phyloP scores from a whole-genome alignment of 345 rosid species.

The Balakata baccata region DNA sequence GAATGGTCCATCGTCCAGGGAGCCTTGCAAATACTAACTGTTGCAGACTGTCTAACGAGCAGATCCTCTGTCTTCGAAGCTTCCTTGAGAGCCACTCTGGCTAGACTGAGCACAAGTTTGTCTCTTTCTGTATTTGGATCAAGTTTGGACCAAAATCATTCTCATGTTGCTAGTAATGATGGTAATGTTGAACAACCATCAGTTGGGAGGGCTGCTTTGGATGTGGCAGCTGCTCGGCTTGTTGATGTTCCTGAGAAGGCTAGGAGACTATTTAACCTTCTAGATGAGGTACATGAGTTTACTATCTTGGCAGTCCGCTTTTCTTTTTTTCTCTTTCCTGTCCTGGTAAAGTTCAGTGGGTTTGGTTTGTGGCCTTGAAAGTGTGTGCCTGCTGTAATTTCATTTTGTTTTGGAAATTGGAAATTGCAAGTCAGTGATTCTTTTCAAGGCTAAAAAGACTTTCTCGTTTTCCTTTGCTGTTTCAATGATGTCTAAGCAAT shows the following conservation, averaged over 20 bases:
- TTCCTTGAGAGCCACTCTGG: slow-evolving; percentile 85
- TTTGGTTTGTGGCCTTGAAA: neutral
- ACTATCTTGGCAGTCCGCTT: neutral
- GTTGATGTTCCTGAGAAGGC: slow-evolving; percentile 85
- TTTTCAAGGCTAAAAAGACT: neutral
- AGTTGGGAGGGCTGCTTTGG: slow-evolving; percentile 84
- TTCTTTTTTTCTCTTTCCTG: neutral
- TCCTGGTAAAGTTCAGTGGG: neutral
- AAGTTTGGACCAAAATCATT: slow-evolving; percentile 64
- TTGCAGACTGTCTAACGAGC: slow-evolving; percentile 92
- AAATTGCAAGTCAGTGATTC: neutral
- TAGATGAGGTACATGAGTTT: slow-evolving; percentile 65
- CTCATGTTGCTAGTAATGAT: slow-evolving; percentile 45
- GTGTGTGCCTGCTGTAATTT: neutral
- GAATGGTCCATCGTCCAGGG: slow-evolving; percentile 99
- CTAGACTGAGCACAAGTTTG: slow-evolving; percentile 82
- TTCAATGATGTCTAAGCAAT: neutral
- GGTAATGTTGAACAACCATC: slow-evolving; percentile 45
- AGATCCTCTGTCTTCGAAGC: slow-evolving; percentile 95
- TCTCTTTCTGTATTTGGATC: slow-evolving; percentile 71
- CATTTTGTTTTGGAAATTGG: neutral
- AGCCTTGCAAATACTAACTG: slow-evolving; percentile 88
- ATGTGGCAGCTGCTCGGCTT: slow-evolving; percentile 81
- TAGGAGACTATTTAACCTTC: slow-evolving; percentile 71
- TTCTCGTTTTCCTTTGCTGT: neutral